Evolutionary conservation across 805 yeast species (phyloP).

Genomic region (Schwanniomyces vanrijiae): DNA sequence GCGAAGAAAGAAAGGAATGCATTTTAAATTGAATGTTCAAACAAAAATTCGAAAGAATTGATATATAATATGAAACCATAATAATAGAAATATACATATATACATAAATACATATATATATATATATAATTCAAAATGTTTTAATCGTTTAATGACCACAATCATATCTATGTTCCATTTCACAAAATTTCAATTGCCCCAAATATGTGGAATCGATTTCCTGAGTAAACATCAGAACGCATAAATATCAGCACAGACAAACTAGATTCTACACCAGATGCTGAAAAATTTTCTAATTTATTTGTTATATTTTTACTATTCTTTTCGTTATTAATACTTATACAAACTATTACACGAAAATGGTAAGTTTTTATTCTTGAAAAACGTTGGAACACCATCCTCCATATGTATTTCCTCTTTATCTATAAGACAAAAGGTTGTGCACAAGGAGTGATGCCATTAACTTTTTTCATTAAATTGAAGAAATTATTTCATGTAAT

Average conservation of each 20-base stretch:
- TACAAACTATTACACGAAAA: constrained; percentile 10
- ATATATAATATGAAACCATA: no score
- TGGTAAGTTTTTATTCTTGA: constrained; percentile 28
- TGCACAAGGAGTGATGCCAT: constrained; percentile 27
- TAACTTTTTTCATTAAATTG: constrained; percentile 13
- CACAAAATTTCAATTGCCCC: neutral
- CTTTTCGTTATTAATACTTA: neutral
- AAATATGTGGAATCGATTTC: no score
- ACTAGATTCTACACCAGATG: neutral
- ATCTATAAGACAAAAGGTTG: constrained; percentile 13
- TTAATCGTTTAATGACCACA: no score
- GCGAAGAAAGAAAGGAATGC: no score
- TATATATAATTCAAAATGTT: no score
- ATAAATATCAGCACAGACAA: neutral
- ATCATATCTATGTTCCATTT: no score
- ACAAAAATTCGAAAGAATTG: no score
- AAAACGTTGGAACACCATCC: constrained; percentile 26
- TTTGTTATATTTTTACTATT: neutral
- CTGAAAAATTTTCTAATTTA: neutral
- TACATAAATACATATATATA: no score
- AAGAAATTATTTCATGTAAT: neutral
- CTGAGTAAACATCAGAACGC: neutral
- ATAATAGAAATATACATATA: no score
- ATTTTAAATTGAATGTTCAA: no score
- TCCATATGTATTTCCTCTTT: constrained; percentile 15